Evolutionary conservation across 1,284 basidiomycete genomes (phyloP).

Genomic region (Fomitopsis palustris): DNA sequence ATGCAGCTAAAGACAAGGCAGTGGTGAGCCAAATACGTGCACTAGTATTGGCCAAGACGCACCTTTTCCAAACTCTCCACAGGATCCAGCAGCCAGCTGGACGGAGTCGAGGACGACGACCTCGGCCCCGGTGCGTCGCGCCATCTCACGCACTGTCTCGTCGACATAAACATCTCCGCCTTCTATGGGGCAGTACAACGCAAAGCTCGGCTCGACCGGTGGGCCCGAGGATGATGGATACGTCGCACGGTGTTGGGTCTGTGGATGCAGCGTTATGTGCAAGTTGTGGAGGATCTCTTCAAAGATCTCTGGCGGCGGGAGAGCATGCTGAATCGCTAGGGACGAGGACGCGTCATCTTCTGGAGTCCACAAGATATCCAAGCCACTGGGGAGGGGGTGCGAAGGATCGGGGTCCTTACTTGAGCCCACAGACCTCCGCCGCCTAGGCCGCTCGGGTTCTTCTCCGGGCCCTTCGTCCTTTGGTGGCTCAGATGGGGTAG

Average conservation of each 20-base stretch:
- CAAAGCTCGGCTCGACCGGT: slow-evolving; percentile 70
- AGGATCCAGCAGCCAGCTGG: slow-evolving; percentile 79
- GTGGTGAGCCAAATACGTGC: neutral
- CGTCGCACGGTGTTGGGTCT: slow-evolving; percentile 71
- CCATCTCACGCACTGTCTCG: slow-evolving; percentile 73
- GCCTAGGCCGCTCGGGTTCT: slow-evolving; percentile 42
- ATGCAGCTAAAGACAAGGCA: slow-evolving; percentile 43
- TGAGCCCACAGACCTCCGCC: slow-evolving; percentile 20
- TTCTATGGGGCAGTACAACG: slow-evolving; percentile 83
- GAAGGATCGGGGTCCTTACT: slow-evolving; percentile 16
- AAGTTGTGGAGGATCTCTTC: slow-evolving; percentile 71
- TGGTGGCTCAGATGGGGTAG: slow-evolving; percentile 28
- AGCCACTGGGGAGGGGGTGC: slow-evolving; percentile 46
- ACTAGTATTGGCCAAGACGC: slow-evolving; percentile 12
- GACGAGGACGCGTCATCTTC: slow-evolving; percentile 29
- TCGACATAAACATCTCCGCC: slow-evolving; percentile 78
- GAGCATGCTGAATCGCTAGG: slow-evolving; percentile 20
- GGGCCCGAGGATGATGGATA: slow-evolving; percentile 49
- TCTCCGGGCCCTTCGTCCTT: slow-evolving; percentile 13
- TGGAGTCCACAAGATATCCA: slow-evolving; percentile 66
- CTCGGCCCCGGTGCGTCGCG: slow-evolving; percentile 68
- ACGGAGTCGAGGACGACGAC: slow-evolving; percentile 78
- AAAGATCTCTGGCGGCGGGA: slow-evolving; percentile 58
- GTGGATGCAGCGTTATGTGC: slow-evolving; percentile 72
- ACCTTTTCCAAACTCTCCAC: slow-evolving; percentile 76